phyloP scores from a whole-genome alignment of 805 yeast species.

The Ogataea glucozyma region DNA sequence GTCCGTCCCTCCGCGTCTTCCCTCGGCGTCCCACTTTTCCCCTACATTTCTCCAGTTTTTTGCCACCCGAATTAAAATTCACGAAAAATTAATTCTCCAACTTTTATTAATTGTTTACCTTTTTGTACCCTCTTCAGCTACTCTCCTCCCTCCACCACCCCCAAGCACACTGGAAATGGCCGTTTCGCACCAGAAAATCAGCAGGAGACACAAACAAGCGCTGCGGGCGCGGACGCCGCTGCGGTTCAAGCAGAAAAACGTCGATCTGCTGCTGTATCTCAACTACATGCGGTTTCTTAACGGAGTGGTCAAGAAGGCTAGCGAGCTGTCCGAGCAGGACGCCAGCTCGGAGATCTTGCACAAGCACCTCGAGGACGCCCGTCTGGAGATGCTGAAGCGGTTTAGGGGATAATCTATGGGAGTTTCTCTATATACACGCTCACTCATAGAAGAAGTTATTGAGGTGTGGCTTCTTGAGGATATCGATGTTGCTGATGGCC shows the following conservation, averaged over 20 bases:
- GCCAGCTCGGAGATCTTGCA: constrained; percentile 45
- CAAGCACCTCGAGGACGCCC: constrained; percentile 39
- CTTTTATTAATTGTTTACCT: too few species aligned
- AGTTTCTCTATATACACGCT: constrained; percentile 8
- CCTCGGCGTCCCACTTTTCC: too few species aligned
- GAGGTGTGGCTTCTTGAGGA: constrained; percentile 40
- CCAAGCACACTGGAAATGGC: constrained; percentile 2
- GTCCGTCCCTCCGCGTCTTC: too few species aligned
- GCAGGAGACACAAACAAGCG: constrained; percentile 17
- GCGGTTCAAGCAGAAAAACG: constrained; percentile 24
- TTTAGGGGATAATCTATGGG: constrained; percentile 27
- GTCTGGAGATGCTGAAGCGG: constrained; percentile 26
- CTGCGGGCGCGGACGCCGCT: constrained; percentile 8
- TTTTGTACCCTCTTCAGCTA: too few species aligned
- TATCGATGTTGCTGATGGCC: constrained; percentile 67
- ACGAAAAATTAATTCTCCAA: too few species aligned
- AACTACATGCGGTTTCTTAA: constrained; percentile 49
- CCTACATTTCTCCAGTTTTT: too few species aligned
- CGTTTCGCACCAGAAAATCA: constrained; percentile 19
- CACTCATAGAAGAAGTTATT: constrained; percentile 36
- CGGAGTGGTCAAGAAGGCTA: constrained; percentile 42
- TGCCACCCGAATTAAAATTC: too few species aligned
- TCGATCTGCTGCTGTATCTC: constrained; percentile 42
- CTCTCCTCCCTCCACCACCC: background rate
- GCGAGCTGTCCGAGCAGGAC: constrained; percentile 38